Evolutionary conservation across 306 rosid genomes (phyloP), one percentile per base, ranked within the genome.

Genomic region (Trifolium pratense): DNA sequence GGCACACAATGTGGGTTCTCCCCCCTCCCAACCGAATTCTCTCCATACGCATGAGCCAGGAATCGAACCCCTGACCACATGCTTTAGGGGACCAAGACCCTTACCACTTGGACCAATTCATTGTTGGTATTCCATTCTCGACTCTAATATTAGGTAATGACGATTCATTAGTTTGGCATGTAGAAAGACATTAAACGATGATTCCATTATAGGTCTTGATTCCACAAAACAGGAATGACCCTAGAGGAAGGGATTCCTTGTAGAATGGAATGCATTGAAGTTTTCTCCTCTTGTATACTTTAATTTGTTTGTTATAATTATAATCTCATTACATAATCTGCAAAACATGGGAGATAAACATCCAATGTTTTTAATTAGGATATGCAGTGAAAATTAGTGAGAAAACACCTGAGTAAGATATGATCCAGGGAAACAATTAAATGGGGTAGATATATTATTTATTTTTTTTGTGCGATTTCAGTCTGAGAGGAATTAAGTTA

Each of bases 181-280:
- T 17, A 68, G 37, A 69, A 32, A 46, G 29, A 60, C 55, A 21
- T n/a, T 25, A 20, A 76, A 76, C 5, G 45, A 60, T 31, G 55
- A 58, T 58, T 67, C 74, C 49, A 68, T 57, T 14, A 14, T 21
- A 14, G 57, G 42, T 57, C 18, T 42, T 40, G 68, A 72, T 42
- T 73, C 70, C 49, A 42, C 46, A 43, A 17, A 58, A 12, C 46
- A 71, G 66, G 52, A 39, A 39, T 3, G 10, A 10, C 29, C 63
- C 43, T 20, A 59, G 15, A 55, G 21, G 39, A 68, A 56, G 75
- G 51, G 39, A 31, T 15, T 68, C 42, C 20, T 43, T 68, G 49
- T 14, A 53, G 23, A 55, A 40, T 16, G 62, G 65, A 69, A 69
- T 59, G 23, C 5, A 59, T 60, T 48, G 51, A 37, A 64, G 53